Percentiles rank a stretch among this genome's conserved stretches.
phyloP scores from a whole-genome alignment of 495 filamentous ascomycete genomes.

The Hypoxylon lenormandii region DNA sequence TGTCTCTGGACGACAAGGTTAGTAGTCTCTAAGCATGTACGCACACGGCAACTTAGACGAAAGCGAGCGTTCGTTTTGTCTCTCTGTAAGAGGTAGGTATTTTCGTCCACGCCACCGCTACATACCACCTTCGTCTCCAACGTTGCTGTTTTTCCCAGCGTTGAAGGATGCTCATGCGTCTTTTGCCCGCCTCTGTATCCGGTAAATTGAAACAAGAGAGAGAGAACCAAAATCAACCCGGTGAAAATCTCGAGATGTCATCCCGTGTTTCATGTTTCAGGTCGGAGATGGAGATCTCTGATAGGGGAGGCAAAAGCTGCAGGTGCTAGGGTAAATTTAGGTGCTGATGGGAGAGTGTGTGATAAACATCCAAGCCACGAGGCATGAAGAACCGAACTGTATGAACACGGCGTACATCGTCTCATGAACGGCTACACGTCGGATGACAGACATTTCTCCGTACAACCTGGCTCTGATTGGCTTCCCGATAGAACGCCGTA shows the following conservation, averaged over 20 bases:
- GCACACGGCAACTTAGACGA: constrained; percentile 14
- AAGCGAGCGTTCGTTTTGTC: not conserved
- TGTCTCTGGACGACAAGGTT: constrained; percentile 8
- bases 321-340: constrained; percentile 37
- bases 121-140: not conserved
- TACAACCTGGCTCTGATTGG: constrained; percentile 19
- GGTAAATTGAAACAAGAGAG: constrained; percentile 26
- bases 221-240: constrained; percentile 20
- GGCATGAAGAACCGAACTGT: constrained; percentile 11
- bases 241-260: constrained; percentile 27
- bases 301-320: not conserved
- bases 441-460: constrained; percentile 16
- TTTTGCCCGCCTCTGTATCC: constrained; percentile 10
- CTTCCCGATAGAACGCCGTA: constrained; percentile 13
- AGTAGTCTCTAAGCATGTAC: constrained; percentile 9
- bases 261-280: constrained; percentile 39
- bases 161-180: constrained; percentile 18
- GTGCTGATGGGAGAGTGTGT: constrained; percentile 29
- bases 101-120: constrained; percentile 26
- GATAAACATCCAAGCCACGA: constrained; percentile 14
- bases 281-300: not conserved
- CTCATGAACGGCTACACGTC: constrained; percentile 7
- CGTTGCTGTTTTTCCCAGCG: constrained; percentile 1
- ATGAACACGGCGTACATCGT: constrained; percentile 17
- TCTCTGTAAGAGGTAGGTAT: constrained; percentile 30